Percentiles rank a stretch among this genome's conserved stretches.
These are phyloP conservation scores for Hymenoscyphus albidus DNA, from an alignment of 2,329 filamentous ascomycete species.

Conservation along the genomic window DNA sequence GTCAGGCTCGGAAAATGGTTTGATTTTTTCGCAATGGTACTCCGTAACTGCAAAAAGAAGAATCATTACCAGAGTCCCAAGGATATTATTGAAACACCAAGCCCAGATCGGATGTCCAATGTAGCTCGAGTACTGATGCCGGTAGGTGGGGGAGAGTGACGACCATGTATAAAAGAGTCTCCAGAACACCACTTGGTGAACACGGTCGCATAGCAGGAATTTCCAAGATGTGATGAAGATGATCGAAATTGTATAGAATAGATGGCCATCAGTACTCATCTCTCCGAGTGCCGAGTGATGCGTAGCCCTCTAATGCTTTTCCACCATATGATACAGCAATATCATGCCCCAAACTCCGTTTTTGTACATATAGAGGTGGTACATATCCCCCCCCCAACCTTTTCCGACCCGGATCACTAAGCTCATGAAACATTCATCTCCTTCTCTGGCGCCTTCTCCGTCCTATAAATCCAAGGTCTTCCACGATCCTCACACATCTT, in stretches of 20 bases:
- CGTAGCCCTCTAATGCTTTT: slow-evolving; percentile 9
- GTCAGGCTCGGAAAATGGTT: not conserved
- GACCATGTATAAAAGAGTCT: too few relatives aligned
- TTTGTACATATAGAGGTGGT: not conserved
- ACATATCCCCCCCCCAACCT: slow-evolving; percentile 14
- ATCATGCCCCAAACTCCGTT: slow-evolving; percentile 7
- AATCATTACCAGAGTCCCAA: too few relatives aligned
- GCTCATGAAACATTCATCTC: not conserved
- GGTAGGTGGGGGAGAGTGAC: too few relatives aligned
- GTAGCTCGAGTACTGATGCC: too few relatives aligned
- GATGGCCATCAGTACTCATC: not conserved
- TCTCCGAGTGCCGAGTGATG: not conserved
- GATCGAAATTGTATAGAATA: not conserved
- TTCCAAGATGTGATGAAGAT: not conserved
- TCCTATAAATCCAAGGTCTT: not conserved
- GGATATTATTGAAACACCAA: too few relatives aligned
- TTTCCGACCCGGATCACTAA: not conserved
- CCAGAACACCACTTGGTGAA: not conserved
- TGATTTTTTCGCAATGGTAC: not conserved
- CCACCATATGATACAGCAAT: slow-evolving; percentile 9
- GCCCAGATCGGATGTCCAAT: too few relatives aligned
- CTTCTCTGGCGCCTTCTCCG: not conserved
- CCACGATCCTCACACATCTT: slow-evolving; percentile 4
- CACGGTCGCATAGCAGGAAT: not conserved
- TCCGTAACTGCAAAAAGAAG: not conserved